Base-by-base conservation (phyloP, 2,329 filamentous ascomycete species). In the Alternaria ethzedia region DNA sequence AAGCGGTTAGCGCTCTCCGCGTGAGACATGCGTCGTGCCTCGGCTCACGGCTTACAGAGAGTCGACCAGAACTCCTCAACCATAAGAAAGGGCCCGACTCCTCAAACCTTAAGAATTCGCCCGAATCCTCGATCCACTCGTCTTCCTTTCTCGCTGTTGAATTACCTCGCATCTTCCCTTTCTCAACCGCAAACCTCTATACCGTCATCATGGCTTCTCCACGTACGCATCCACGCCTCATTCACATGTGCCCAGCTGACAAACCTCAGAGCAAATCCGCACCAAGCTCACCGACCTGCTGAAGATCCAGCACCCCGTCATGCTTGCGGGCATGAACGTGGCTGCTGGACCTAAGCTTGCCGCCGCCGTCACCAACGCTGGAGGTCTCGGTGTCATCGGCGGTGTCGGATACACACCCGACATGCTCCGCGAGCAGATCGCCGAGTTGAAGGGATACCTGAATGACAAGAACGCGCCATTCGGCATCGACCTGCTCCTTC, bases 271-370 rank as follows among this genome's bases (percentile, higher is more conserved):
- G 85, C 87, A 92, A 86, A 91, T 99, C 82, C 92, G 92, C 78
- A 99, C 96, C 57, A 90, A 92, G 71, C 86, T 94, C 76, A 99
- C 96, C 74, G 95, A 98, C 88, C 91, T 98, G 70, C 91, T 99
- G 84, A 92, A 93, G 86, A 98, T 99, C 88, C 93, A 97, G 82
- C 96, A 99, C 84, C 96, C 96, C 63, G 86, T 99, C 79, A 86
- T 99, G 77, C 90, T 99, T 67, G 96, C 96, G 74, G 96, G 96
- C 81, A 99, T 99, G 96, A 98, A 99, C 87, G 96, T 98, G 68
- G 96, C 96, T 61, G 96, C 96, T 64, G 96, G 96, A 54, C 96
- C 96, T 59, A 96, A 94, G 87, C 90, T 99, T 77, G 96, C 96
- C 57, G 96, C 96, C 32, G 96, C 96, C 45, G 96, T 99, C 74